phyloP scores from a whole-genome alignment of 2,329 filamentous ascomycete species.

The Atkinsonella texensis region DNA sequence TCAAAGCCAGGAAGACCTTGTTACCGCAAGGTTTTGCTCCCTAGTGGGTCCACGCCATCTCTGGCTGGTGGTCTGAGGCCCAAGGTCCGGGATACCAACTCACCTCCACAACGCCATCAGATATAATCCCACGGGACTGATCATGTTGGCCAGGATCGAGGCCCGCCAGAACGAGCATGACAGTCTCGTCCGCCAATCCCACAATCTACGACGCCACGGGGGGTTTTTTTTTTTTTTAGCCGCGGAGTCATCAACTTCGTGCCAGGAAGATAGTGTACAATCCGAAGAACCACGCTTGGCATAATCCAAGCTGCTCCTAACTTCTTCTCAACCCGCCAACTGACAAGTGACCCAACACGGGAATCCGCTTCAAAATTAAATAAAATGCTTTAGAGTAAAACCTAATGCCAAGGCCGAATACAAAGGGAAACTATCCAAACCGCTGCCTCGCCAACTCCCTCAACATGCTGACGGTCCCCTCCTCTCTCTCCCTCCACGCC shows the following conservation, averaged over 20 bases:
- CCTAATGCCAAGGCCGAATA: background rate
- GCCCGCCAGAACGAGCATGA: no score
- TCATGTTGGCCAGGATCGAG: no score
- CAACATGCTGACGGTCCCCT: conserved; percentile 72
- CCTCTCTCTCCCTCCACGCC: conserved; percentile 64
- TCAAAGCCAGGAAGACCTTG: background rate
- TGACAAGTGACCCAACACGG: no score
- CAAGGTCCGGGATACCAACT: background rate
- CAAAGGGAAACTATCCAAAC: conserved; percentile 43
- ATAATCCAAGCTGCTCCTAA: no score
- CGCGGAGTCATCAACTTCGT: no score
- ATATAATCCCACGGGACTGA: no score
- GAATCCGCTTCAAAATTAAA: background rate
- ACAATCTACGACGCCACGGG: no score
- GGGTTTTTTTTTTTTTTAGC: no score
- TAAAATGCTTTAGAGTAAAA: background rate
- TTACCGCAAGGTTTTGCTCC: background rate
- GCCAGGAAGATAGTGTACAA: no score
- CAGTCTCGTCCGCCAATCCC: no score
- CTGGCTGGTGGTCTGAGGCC: background rate
- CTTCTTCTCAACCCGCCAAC: no score
- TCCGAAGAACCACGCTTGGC: no score
- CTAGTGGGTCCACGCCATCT: background rate
- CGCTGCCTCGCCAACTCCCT: conserved; percentile 66
- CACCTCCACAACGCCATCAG: background rate